phyloP scores from a whole-genome alignment of 768 basidiomycete species.

The Phallus indusiatus region DNA sequence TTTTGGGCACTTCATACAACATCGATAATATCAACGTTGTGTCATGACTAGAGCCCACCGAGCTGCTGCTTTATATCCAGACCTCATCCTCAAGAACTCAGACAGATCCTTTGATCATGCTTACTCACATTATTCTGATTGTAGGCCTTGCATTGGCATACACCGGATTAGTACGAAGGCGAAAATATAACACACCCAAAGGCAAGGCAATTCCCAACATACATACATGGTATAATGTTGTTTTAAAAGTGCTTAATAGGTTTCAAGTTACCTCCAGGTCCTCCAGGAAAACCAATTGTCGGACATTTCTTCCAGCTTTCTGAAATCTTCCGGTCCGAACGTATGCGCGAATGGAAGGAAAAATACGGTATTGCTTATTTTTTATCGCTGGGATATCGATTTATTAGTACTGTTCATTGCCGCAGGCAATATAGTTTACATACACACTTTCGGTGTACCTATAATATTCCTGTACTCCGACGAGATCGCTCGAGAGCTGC shows the following conservation, averaged over 20 bases:
- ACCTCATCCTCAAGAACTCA: too few relatives aligned
- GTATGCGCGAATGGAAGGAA: not conserved
- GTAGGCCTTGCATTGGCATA: not conserved
- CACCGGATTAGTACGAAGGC: not conserved
- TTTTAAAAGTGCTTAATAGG: not conserved
- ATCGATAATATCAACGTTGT: too few relatives aligned
- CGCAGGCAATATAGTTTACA: not conserved
- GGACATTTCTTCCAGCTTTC: not conserved
- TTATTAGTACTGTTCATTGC: not conserved
- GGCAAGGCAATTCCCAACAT: not conserved
- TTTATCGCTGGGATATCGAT: not conserved
- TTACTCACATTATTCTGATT: too few relatives aligned
- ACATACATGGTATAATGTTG: not conserved
- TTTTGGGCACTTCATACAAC: too few relatives aligned
- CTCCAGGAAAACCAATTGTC: not conserved
- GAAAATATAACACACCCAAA: not conserved
- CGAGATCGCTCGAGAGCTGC: constrained; percentile 16
- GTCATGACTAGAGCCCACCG: too few relatives aligned
- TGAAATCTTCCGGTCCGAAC: not conserved
- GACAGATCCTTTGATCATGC: too few relatives aligned
- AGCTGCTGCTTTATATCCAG: too few relatives aligned
- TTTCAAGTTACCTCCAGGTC: not conserved
- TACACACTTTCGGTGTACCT: not conserved
- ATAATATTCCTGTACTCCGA: not conserved
- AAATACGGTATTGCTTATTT: not conserved